phyloP scores from a whole-genome alignment of 106 monocot species.

The Alisma plantagoaquatica region DNA sequence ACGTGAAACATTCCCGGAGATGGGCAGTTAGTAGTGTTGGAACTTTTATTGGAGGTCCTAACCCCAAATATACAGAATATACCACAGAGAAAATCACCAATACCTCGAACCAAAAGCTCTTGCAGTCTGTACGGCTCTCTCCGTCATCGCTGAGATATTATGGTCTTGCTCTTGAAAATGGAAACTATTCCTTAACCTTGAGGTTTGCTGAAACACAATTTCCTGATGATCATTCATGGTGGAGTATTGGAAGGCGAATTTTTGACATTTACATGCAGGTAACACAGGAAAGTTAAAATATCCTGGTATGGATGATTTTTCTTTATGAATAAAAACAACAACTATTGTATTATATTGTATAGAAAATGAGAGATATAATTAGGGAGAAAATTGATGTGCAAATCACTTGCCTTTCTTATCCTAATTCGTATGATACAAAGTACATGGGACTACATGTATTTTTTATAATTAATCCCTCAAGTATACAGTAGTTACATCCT shows the following conservation, averaged over 20 bases:
- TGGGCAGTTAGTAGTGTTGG: slow-evolving; percentile 86
- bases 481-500: too few species aligned
- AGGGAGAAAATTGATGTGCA: background rate
- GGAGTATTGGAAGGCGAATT: slow-evolving; percentile 65
- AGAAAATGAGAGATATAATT: background rate
- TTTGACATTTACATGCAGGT: slow-evolving; percentile 94
- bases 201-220: slow-evolving; percentile 49
- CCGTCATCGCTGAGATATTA: slow-evolving; percentile 91
- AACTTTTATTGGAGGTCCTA: slow-evolving; percentile 34
- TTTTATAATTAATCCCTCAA: too few species aligned
- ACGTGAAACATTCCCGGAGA: slow-evolving; percentile 27
- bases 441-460: too few species aligned
- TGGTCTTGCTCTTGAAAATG: slow-evolving; percentile 87
- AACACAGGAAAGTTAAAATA: background rate
- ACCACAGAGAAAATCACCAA: slow-evolving; percentile 41
- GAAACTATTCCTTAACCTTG: slow-evolving; percentile 63
- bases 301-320: background rate
- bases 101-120: slow-evolving; percentile 68
- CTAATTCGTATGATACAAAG: background rate
- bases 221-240: slow-evolving; percentile 31
- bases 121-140: slow-evolving; percentile 62
- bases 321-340: too few species aligned
- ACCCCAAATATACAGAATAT: slow-evolving; percentile 24
- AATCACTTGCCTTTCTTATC: background rate
- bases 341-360: background rate